Evolutionary conservation across 805 yeast genomes (phyloP).

Genomic region (Yarrowia sp.): DNA sequence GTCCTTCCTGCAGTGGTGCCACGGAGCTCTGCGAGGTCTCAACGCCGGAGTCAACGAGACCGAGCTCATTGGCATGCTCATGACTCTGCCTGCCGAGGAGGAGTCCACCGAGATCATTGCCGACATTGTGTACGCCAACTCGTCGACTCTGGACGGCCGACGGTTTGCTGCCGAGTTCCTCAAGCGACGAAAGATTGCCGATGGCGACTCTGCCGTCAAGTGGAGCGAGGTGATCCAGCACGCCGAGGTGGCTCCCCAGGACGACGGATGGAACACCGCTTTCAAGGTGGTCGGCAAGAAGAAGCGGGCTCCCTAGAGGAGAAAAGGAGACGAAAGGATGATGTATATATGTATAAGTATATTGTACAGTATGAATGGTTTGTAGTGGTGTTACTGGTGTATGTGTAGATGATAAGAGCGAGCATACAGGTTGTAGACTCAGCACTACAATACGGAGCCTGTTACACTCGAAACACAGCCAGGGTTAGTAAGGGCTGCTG

Average conservation of each 20-base stretch:
- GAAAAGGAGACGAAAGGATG: background rate
- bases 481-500: too few relatives aligned
- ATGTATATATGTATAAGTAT: slow-evolving; percentile 5
- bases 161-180: slow-evolving; percentile 90
- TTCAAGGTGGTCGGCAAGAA: slow-evolving; percentile 72
- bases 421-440: too few relatives aligned
- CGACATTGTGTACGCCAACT: slow-evolving; percentile 87
- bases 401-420: too few relatives aligned
- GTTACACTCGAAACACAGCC: too few relatives aligned
- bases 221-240: slow-evolving; percentile 76
- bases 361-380: background rate
- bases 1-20: slow-evolving; percentile 53
- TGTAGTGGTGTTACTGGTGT: too few relatives aligned
- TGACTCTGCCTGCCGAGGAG: slow-evolving; percentile 75
- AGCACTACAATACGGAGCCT: too few relatives aligned
- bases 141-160: slow-evolving; percentile 92
- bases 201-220: slow-evolving; percentile 51
- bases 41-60: slow-evolving; percentile 77
- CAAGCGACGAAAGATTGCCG: slow-evolving; percentile 77
- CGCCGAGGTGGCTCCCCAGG: slow-evolving; percentile 48
- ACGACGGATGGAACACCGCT: slow-evolving; percentile 52
- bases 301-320: slow-evolving; percentile 46
- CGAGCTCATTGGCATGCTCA: slow-evolving; percentile 78
- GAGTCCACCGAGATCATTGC: slow-evolving; percentile 87
- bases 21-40: slow-evolving; percentile 55